Evolutionary conservation across 2,329 filamentous ascomycete species (phyloP), one percentile per base, ranked within the genome.

Genomic region (Aschersonia sp.): DNA sequence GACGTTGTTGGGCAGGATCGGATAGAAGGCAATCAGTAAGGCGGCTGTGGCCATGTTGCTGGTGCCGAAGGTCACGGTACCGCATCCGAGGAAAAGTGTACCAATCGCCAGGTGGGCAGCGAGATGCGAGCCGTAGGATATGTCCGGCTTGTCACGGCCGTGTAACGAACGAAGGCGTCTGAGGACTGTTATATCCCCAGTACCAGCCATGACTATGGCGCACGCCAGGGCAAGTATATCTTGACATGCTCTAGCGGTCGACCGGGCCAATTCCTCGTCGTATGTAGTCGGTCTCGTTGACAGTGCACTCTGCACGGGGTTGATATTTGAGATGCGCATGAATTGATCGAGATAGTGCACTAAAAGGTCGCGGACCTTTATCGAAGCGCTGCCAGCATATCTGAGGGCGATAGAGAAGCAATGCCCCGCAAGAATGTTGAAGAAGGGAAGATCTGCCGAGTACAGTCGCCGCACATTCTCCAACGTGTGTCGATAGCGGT

Each of bases 171-270:
- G 84, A 32, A 98, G 73, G 10, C 91, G 82, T 29, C 92, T 82
- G 56, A 97, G 84, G 1, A 95, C 82, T 2, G 78, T 68, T 28
- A 98, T 70, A 59, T 98, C 94, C 40, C 94, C 92, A 0, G 89
- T 95, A 31, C 92, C 92, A 5, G 94, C 89, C 91, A 97, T 97
- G 46, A 97, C 87, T 2, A 85, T 87, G 0, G 92, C 82, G 29
- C 80, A 79, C 5, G 89, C 84, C 5, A 98, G 70, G 1, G 87
- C 87, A 9, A 96, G 67, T 2, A 94, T 73, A 59, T 97, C 89
- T 58, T 96, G 87, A 58, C 92, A 97, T 70, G 94, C 94, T 40
- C 88, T 78, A 2, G 89, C 82, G 5, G 89, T 91, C 47, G 85
- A 84, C 35, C 87, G 77, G 2, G 91, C 80, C 12, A 96, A 74